These are phyloP conservation scores for Lojkania enalia DNA, from an alignment of 2,329 filamentous ascomycete species.

Conservation along the genomic window DNA sequence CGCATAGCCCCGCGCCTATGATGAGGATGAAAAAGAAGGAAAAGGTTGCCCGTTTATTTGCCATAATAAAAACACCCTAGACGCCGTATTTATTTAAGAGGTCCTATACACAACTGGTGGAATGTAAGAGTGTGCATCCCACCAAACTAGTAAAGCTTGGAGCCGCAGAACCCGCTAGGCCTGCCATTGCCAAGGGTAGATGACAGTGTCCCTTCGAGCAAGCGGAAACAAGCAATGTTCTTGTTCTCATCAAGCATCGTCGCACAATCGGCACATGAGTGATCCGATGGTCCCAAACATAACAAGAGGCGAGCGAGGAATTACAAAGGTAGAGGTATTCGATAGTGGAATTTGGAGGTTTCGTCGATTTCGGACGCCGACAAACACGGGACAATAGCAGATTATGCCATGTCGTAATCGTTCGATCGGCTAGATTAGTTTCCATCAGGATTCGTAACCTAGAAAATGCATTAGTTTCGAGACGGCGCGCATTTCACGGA, in stretches of 20 bases:
- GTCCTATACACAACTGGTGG: constrained; percentile 28
- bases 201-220: constrained; percentile 26
- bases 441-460: constrained; percentile 44
- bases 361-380: constrained; percentile 7
- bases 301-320: constrained; percentile 26
- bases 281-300: constrained; percentile 13
- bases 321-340: constrained; percentile 19
- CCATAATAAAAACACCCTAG: constrained; percentile 11
- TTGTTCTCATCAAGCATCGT: constrained; percentile 40
- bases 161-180: no score
- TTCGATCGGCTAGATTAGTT: constrained; percentile 17
- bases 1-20: constrained; percentile 14
- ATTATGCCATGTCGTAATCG: constrained; percentile 7
- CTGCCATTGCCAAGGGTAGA: constrained; percentile 3
- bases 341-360: constrained; percentile 6
- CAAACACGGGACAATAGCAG: constrained; percentile 1
- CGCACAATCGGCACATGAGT: constrained; percentile 15
- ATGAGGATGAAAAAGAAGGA: no score
- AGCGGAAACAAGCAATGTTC: constrained; percentile 23
- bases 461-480: constrained; percentile 15
- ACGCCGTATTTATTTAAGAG: constrained; percentile 17
- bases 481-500: neutral
- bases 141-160: constrained; percentile 7
- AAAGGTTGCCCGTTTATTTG: constrained; percentile 14
- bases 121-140: constrained; percentile 12